Percentiles rank a stretch among this genome's conserved stretches.
phyloP scores from a whole-genome alignment of 306 rosid species.

The Begonia peltatifolia region DNA sequence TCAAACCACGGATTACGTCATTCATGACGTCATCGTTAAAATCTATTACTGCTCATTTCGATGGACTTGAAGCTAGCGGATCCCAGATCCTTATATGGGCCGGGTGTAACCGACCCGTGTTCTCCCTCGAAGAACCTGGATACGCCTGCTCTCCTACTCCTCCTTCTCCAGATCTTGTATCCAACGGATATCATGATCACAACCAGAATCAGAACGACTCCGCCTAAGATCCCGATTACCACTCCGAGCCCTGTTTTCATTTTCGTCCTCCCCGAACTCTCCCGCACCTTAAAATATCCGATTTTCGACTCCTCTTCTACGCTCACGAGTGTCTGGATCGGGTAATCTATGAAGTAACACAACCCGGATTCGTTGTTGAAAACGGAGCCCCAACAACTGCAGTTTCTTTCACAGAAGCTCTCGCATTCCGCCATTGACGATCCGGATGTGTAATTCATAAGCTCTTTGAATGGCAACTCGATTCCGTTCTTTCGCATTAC shows the following conservation, averaged over 20 bases:
- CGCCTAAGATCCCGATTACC: conserved; percentile 16
- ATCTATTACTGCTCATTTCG: conserved; percentile 27
- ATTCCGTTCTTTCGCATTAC: conserved; percentile 42
- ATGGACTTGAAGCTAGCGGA: conserved; percentile 58
- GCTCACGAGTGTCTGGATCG: conserved; percentile 42
- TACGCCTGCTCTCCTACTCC: conserved; percentile 9
- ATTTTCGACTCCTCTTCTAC: conserved; percentile 39
- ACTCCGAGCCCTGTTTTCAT: conserved; percentile 8
- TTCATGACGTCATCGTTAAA: conserved; percentile 38
- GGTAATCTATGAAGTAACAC: conserved; percentile 50
- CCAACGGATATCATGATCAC: conserved; percentile 20
- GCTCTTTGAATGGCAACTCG: conserved; percentile 51
- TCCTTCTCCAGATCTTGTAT: conserved; percentile 18
- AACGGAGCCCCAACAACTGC: conserved; percentile 79
- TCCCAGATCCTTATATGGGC: conserved; percentile 76
- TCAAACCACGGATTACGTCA: conserved; percentile 22
- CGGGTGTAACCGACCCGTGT: conserved; percentile 39
- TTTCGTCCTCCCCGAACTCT: conserved; percentile 13
- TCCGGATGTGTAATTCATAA: conserved; percentile 22
- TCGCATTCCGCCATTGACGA: conserved; percentile 45
- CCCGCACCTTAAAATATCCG: conserved; percentile 73
- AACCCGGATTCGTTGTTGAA: conserved; percentile 45
- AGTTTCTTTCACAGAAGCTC: conserved; percentile 35
- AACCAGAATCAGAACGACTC: conserved; percentile 3
- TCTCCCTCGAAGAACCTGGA: conserved; percentile 18